Conservation (phyloP, 2,329 filamentous ascomycete species). For the Aureobasidium mangrovei region DNA sequence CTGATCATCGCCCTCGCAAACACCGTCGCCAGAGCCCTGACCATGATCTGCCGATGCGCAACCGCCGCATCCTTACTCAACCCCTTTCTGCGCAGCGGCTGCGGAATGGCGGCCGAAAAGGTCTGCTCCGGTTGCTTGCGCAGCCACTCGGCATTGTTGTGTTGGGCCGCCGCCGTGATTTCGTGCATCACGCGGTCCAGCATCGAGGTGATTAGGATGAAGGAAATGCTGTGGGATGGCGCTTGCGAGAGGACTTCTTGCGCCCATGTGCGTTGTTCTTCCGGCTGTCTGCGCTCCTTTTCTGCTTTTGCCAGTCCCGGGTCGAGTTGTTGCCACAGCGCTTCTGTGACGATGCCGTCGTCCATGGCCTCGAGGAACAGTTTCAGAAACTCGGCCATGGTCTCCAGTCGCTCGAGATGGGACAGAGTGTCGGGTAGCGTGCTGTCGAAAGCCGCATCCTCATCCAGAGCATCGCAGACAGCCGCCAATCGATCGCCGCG, state of each 20-base stretch:
- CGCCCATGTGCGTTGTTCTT: slow-evolving; percentile 52
- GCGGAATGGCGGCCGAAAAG: slow-evolving; percentile 16
- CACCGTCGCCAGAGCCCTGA: slow-evolving; percentile 57
- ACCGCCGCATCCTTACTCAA: slow-evolving; percentile 40
- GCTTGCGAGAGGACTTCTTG: slow-evolving; percentile 65
- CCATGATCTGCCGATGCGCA: slow-evolving; percentile 47
- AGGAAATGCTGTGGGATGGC: slow-evolving; percentile 77
- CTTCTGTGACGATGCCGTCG: slow-evolving; percentile 66
- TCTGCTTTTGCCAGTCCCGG: slow-evolving; percentile 43
- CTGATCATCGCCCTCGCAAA: slow-evolving; percentile 59
- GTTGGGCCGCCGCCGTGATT: slow-evolving; percentile 29
- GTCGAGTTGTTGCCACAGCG: slow-evolving; percentile 63
- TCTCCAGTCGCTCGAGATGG: slow-evolving; percentile 62
- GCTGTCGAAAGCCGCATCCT: slow-evolving; percentile 52
- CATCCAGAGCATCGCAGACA: slow-evolving; percentile 62
- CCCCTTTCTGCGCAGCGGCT: slow-evolving; percentile 21
- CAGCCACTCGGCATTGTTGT: slow-evolving; percentile 19
- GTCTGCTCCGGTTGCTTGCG: slow-evolving; percentile 17
- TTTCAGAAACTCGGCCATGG: slow-evolving; percentile 61
- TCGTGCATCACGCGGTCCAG: slow-evolving; percentile 53
- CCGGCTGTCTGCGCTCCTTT: slow-evolving; percentile 34
- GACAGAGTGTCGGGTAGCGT: slow-evolving; percentile 55
- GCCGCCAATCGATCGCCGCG: slow-evolving; percentile 36
- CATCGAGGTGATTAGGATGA: slow-evolving; percentile 78
- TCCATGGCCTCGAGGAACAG: slow-evolving; percentile 65